Evolutionary conservation across 306 rosid species (phyloP), one percentile per base, ranked within the genome.

Genomic region (Canavalia ensiformis): DNA sequence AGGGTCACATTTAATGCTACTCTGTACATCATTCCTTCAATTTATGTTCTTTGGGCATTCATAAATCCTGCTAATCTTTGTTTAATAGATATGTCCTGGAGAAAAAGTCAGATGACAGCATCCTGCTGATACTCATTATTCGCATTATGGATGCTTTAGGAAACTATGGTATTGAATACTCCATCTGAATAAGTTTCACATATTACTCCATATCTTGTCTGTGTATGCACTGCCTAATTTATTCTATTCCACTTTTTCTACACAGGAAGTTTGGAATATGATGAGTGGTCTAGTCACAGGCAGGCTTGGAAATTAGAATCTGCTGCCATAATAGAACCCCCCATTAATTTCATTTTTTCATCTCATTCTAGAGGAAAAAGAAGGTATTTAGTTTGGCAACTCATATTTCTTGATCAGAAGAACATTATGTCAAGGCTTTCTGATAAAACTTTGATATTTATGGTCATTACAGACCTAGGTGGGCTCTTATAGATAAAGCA

Each of bases 251-350:
- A 42, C 45, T 54, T 70, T 74, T 86, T 66, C 31, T 39, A 34
- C 75, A 49, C 86, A 96, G 99, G 98, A 81, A 92, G 98, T 87
- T 82, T 90, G 88, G 99, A 96, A 82, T 96, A 87, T 84, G 99
- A 96, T 73, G 99, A 96, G 69, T 96, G 99, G 99, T 87, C 90
- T 77, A 93, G 90, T 86, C 98, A 96, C 88, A 88, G 98, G 89
- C 99, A 93, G 89, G 89, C 99, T 79, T 96, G 99, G 99, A 96
- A 93, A 91, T 84, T 93, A 80, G 99, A 96, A 84, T 93, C 99
- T 75, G 97, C 97, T 68, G 97, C 99, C 82, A 90, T 93, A 74
- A 74, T 92, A 64, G 99, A 96, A 84, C 98, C 99, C 50, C 94
- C 98, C 1, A 81, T 91, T 71, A 96, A 96, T 88, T 96, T 91